A percentile compares a stretch with the other conserved stretches of the same genome.
Evolutionary conservation across 441 rosid genomes (phyloP).

Genomic region (Gossypium trilobum): DNA sequence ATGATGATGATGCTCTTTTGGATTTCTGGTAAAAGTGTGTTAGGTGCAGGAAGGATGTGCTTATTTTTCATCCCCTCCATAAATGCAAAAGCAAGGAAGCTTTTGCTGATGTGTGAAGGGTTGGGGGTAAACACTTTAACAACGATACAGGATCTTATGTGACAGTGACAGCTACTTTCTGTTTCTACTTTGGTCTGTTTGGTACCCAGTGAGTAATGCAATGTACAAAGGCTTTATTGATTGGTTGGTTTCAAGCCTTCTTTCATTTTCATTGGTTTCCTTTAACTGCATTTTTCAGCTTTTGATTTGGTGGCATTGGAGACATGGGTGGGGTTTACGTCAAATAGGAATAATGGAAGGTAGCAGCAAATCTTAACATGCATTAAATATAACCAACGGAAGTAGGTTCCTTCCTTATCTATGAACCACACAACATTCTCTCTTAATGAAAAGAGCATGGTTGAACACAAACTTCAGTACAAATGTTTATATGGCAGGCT

Average conservation of each 20-base stretch:
- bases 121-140: not conserved
- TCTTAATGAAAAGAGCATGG: too few species aligned
- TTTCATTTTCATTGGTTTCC: not conserved
- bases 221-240: not conserved
- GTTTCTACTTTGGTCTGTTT: not conserved
- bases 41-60: not conserved
- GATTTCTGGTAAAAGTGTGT: not conserved
- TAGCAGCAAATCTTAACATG: too few species aligned
- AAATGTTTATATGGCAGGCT: not conserved
- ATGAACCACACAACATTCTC: too few species aligned
- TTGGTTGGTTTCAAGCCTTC: not conserved
- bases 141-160: not conserved
- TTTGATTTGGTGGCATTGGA: too few species aligned
- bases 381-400: too few species aligned
- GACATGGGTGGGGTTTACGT: too few species aligned
- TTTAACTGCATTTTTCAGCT: not conserved
- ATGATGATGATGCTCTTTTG: not conserved
- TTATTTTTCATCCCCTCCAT: not conserved
- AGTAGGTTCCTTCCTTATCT: too few species aligned
- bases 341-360: too few species aligned
- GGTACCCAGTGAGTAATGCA: not conserved
- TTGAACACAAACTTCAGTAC: not conserved
- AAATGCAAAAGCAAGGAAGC: not conserved
- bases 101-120: slow-evolving; percentile 6
- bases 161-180: not conserved